Base-by-base conservation (phyloP, 2,329 filamentous ascomycete genomes). In the Tolypocladium inflatum region DNA sequence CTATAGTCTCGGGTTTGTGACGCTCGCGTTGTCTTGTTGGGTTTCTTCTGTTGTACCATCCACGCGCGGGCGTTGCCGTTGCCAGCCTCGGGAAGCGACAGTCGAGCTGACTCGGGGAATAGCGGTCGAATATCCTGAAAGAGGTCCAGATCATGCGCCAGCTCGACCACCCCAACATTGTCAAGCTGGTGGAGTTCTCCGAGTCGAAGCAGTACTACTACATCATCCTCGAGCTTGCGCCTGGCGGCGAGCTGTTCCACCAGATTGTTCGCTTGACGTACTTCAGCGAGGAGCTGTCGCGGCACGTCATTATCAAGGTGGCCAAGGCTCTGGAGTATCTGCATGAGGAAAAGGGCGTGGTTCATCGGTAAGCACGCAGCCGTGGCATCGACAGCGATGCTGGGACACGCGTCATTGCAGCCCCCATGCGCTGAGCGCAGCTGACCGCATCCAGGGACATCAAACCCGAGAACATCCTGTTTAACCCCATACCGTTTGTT, bases 111-210 rank as follows among this genome's bases (percentile, higher is more conserved):
- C 66, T 43, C 15, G 23, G 51, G 21, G 23, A 41, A n/a, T 73
- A 99, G 94, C 84, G 94, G 76, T 90, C 93, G 63, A 99, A 97
- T 69, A 97, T 99, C 64, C 78, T 99, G 61, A 99, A 99, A 76
- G 94, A 99, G 74, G 94, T 99, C 17, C 90, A 96, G 68, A 99
- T 99, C 66, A 99, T 99, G 93, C 90, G 92, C 63, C 89, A 95
- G 68, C 81, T 99, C 54, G 91, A 97, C 64, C 94, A 99, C 66
- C 92, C 93, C 61, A 97, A 97, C 71, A 94, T 99, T 61, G 86
- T 97, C 73, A 93, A 91, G 70, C 84, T 99, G 59, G 82, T 97
- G 67, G 91, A 96, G 67, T 97, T 97, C 70, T 89, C 89, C 62
- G 94, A 99, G 74, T 95, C 92, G 1, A 83, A 84, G 59, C 91